Evolutionary conservation across 2,329 filamentous ascomycete genomes (phyloP).

Genomic region (Exophiala aquamarina): DNA sequence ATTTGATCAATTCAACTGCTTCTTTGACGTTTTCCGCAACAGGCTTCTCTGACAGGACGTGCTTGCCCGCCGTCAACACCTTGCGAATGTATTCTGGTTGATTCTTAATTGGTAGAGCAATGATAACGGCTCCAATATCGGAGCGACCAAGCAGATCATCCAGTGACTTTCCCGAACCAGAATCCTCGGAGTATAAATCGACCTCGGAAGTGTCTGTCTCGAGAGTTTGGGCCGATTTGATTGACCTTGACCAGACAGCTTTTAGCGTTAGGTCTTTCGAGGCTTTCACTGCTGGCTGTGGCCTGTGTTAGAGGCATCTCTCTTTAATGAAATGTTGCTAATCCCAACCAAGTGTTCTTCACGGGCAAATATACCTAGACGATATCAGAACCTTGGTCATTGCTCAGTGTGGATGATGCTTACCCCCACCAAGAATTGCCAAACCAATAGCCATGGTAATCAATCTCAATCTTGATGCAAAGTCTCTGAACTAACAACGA

Average conservation of each 20-base stretch:
- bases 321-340: background rate
- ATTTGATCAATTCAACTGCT: conserved; percentile 51
- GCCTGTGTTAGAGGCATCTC: background rate
- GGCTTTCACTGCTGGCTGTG: conserved; percentile 52
- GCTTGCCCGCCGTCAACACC: conserved; percentile 52
- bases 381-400: conserved; percentile 1
- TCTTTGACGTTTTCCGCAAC: conserved; percentile 55
- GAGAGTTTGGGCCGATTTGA: conserved; percentile 52
- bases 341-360: conserved; percentile 53
- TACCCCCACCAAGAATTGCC: conserved; percentile 55
- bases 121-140: conserved; percentile 53
- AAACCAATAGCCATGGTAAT: conserved; percentile 43
- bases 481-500: no score
- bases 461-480: background rate
- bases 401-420: conserved; percentile 5
- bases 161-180: conserved; percentile 44
- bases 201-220: conserved; percentile 37
- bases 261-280: conserved; percentile 48
- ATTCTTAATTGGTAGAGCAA: conserved; percentile 54
- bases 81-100: conserved; percentile 54
- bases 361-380: conserved; percentile 55
- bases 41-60: conserved; percentile 60
- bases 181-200: conserved; percentile 58
- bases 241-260: conserved; percentile 60
- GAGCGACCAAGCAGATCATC: conserved; percentile 47